Conservation (phyloP, 2,329 filamentous ascomycete species). For the Arthrobotrys sinensis region DNA sequence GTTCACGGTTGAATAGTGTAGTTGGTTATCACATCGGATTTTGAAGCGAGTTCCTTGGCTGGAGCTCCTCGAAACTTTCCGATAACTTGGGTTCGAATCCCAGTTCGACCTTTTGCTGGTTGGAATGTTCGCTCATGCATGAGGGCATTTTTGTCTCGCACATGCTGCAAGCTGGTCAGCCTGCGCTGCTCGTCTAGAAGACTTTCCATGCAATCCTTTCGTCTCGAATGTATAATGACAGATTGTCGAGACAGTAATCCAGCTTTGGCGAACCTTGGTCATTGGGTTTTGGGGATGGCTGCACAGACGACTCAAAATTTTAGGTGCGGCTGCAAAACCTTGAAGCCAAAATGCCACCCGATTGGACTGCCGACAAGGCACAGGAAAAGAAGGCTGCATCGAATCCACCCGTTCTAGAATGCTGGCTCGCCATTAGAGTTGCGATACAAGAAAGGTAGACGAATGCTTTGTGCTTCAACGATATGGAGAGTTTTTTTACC, state of each 20-base stretch:
- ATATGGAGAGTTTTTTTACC: background rate
- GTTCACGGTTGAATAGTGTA: constrained; percentile 55
- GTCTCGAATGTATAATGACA: constrained; percentile 15
- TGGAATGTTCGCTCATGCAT: constrained; percentile 9
- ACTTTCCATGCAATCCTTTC: constrained; percentile 8
- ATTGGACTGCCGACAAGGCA: constrained; percentile 15
- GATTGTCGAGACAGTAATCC: constrained; percentile 64
- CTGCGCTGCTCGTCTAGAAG: background rate
- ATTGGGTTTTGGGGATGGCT: constrained; percentile 44
- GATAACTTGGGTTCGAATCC: constrained; percentile 54
- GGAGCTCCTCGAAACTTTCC: constrained; percentile 42
- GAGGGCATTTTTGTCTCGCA: constrained; percentile 3
- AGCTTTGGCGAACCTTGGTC: constrained; percentile 64
- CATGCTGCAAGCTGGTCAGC: background rate
- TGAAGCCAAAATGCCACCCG: constrained; percentile 12
- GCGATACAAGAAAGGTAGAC: background rate
- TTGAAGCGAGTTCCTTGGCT: constrained; percentile 31
- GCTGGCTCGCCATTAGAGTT: background rate
- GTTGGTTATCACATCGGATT: constrained; percentile 59
- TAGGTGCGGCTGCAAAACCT: constrained; percentile 64
- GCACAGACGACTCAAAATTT: constrained; percentile 64
- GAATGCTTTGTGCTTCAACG: constrained; percentile 5
- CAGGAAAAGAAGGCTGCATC: constrained; percentile 37
- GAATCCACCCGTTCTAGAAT: constrained; percentile 42
- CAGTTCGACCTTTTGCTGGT: constrained; percentile 49